Conservation (phyloP, 352 stramenopile genomes). For the Globisporangium takayamanum region DNA sequence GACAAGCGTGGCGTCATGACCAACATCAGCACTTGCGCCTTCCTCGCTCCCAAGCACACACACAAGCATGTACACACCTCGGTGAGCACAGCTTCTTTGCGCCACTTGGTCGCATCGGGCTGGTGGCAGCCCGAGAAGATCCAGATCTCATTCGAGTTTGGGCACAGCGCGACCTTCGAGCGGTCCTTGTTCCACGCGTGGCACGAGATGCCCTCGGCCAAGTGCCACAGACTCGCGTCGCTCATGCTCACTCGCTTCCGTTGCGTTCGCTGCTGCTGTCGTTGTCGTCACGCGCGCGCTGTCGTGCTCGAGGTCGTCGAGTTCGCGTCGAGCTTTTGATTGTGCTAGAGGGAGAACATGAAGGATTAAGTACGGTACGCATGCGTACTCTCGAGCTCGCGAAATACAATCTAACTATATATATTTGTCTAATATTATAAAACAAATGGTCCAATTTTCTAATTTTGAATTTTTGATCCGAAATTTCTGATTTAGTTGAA, state of each 20-base stretch:
- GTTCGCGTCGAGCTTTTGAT: too few species aligned
- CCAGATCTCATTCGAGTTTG: slow-evolving; percentile 91
- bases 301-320: not conserved
- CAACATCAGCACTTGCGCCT: not conserved
- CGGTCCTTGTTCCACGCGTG: slow-evolving; percentile 91
- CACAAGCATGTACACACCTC: slow-evolving; percentile 25
- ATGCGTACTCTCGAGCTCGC: too few species aligned
- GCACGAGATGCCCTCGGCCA: slow-evolving; percentile 84
- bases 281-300: not conserved
- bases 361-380: not conserved
- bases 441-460: too few species aligned
- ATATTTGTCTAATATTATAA: too few species aligned
- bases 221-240: slow-evolving; percentile 63
- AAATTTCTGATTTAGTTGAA: not conserved
- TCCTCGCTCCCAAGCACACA: not conserved
- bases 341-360: too few species aligned
- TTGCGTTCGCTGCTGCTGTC: not conserved
- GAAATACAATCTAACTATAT: too few species aligned
- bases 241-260: slow-evolving; percentile 15
- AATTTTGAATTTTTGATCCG: too few species aligned
- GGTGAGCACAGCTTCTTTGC: slow-evolving; percentile 78
- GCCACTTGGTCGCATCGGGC: slow-evolving; percentile 73
- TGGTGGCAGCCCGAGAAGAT: slow-evolving; percentile 86
- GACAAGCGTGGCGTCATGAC: not conserved
- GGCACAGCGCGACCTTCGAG: slow-evolving; percentile 86